Base-by-base conservation (phyloP, 2,329 filamentous ascomycete species). In the Paracoccidioides brasiliensis region DNA sequence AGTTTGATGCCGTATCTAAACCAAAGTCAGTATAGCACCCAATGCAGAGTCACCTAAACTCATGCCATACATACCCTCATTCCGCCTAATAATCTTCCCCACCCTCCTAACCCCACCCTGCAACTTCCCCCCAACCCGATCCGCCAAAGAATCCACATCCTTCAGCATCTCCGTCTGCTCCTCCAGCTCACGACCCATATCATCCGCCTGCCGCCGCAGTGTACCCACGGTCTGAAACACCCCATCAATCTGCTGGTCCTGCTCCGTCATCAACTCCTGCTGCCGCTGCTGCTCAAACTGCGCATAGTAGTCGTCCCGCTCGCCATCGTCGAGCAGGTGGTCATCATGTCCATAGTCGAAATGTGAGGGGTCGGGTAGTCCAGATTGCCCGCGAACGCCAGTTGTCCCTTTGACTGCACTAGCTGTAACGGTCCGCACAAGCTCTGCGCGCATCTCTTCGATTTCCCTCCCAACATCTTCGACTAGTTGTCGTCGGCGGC, bases 141-240 rank as follows among this genome's bases (percentile, higher is more conserved):
- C 90, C 3, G 88, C 89, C 56, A 95, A 77, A 35, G 78, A 80
- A 71, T 97, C 91, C 43, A 94, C 86, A 53, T 87, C 84, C 60
- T 93, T 84, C 56, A 98, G 77, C 80, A 97, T 85, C 70, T 90
- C 88, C 28, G 80, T 80, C 77, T 98, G 93, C 74, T 98, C 93
- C 72, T 96, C 94, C 48, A 98, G 77, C 75, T 98, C 93, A 56
- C 91, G 78, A 1, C 93, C 91, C 91, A 98, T 98, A 63, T 90
- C 88, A 71, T 94, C 85, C 1, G 93, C 94, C 77, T 97, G 93
- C 67, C 86, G 79, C 55, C 91, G 78, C 67, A 98, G 73, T 67
- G 90, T 96, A 2, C 90, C 91, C 30, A 98, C 93, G 0, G 91
- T 97, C 62, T 84, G 82, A 68, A 94, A 95, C 49, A 98, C 91